Evolutionary conservation across 2,329 filamentous ascomycete genomes (phyloP).

Genomic region (Penicillium psychrosexuale): DNA sequence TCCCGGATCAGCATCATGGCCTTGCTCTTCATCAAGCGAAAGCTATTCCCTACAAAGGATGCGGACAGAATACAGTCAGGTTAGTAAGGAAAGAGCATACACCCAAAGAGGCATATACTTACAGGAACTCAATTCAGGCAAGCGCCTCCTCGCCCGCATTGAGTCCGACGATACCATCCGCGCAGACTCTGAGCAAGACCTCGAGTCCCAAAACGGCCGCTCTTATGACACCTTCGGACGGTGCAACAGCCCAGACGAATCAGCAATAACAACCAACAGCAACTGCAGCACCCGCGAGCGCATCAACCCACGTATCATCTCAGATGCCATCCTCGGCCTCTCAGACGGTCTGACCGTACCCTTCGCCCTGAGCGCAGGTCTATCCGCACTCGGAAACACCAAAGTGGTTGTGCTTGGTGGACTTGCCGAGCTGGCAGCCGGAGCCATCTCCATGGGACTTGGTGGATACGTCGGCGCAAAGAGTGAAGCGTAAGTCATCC

Average conservation of each 20-base stretch:
- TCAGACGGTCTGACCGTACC: slow-evolving; percentile 76
- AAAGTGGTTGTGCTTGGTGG: slow-evolving; percentile 68
- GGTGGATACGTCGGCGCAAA: slow-evolving; percentile 67
- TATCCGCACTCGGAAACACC: slow-evolving; percentile 60
- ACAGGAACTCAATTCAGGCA: slow-evolving; percentile 22
- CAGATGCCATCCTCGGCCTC: slow-evolving; percentile 69
- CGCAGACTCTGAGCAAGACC: slow-evolving; percentile 26
- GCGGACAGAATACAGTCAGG: slow-evolving; percentile 13
- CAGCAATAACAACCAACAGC: slow-evolving; percentile 17
- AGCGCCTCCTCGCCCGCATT: slow-evolving; percentile 30
- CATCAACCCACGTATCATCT: slow-evolving; percentile 46
- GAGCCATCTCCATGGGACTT: slow-evolving; percentile 74
- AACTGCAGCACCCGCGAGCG: slow-evolving; percentile 30
- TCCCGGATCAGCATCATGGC: slow-evolving; percentile 27
- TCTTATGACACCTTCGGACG: slow-evolving; percentile 36
- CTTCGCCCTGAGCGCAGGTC: slow-evolving; percentile 72
- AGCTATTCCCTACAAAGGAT: slow-evolving; percentile 31
- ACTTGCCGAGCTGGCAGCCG: slow-evolving; percentile 71
- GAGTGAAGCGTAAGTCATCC: slow-evolving; percentile 47
- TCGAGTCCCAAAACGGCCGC: slow-evolving; percentile 32
- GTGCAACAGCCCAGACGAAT: slow-evolving; percentile 22
- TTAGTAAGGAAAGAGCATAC: slow-evolving; percentile 4
- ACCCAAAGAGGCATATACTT: not conserved
- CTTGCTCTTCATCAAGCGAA: slow-evolving; percentile 40
- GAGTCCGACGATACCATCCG: slow-evolving; percentile 24